Evolutionary conservation across 495 filamentous ascomycete species (phyloP), one percentile per base, ranked within the genome.

Genomic region (Podospora comata): DNA sequence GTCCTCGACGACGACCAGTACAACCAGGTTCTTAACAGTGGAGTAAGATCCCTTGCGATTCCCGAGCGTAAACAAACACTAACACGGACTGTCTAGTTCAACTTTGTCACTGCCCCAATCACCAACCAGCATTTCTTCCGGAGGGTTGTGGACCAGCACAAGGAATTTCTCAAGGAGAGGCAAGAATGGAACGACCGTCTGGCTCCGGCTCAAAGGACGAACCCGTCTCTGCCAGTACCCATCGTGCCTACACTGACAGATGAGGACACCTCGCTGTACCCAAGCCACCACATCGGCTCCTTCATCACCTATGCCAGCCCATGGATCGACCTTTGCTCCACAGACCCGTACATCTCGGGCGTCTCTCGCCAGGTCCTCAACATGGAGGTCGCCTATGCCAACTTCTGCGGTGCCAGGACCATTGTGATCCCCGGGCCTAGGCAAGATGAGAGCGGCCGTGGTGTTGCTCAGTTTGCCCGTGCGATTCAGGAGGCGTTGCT

Each of bases 351-450:
- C 67, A 88, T 97, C 67, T 87, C 91, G 2, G 88, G 91, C 74
- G 81, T 97, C 65, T 96, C 93, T 15, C 87, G 90, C 32, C 93
- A 97, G 75, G 92, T 97, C 2, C 79, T 99, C 60, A 92, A 92
- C 76, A 81, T 95, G 64, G 95, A 99, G 72, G 86, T 98, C 19
- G 89, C 91, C 23, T 99, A 97, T 78, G 96, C 95, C 48, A 92
- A 91, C 62, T 99, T 97, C 80, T 96, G 92, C 75, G 95, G 95
- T 18, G 84, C 93, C 68, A 87, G 87, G 23, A 96, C 90, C 76
- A 84, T 99, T 54, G 81, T 97, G 65, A 80, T 98, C 34, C 89
- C 88, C 3, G 92, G 92, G 4, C 95, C 94, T 1, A 88, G 74
- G 75, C 84, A 74, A 18, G 74, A 77, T 65, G 79, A 79, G 11